Conservation (phyloP, 768 basidiomycete species). For the Mycena indigotica region DNA sequence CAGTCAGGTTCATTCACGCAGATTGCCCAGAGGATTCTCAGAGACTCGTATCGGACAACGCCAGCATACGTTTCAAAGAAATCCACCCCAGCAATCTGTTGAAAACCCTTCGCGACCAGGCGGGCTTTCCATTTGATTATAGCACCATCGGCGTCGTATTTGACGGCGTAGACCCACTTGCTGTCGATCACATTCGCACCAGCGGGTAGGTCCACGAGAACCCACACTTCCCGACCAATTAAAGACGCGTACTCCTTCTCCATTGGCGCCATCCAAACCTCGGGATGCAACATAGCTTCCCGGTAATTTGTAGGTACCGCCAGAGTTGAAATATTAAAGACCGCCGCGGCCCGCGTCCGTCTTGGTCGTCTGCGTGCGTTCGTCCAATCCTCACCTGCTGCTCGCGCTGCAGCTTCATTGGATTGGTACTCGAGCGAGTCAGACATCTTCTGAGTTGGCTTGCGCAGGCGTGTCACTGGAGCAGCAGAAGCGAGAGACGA, state of each 20-base stretch:
- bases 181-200: conserved; percentile 14
- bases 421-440: not conserved
- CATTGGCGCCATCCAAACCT: conserved; percentile 16
- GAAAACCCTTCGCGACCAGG: no score
- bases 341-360: not conserved
- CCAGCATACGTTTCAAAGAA: conserved; percentile 10
- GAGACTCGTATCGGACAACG: not conserved
- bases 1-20: conserved; percentile 26
- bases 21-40: conserved; percentile 26
- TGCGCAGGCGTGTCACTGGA: not conserved
- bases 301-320: not conserved
- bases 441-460: not conserved
- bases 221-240: conserved; percentile 23
- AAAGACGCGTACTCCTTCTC: no score
- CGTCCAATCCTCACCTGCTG: conserved; percentile 3
- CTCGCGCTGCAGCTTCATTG: conserved; percentile 3
- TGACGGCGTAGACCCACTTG: conserved; percentile 36
- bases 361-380: conserved; percentile 1
- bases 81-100: conserved; percentile 32
- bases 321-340: not conserved
- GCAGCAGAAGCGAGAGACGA: conserved; percentile 1
- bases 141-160: conserved; percentile 34
- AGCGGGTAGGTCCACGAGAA: conserved; percentile 20
- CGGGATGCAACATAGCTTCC: conserved; percentile 18
- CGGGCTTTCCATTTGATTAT: conserved; percentile 33